These are phyloP conservation scores for Prunus armeniaca DNA, from an alignment of 306 rosid species.

Conservation along the genomic window DNA sequence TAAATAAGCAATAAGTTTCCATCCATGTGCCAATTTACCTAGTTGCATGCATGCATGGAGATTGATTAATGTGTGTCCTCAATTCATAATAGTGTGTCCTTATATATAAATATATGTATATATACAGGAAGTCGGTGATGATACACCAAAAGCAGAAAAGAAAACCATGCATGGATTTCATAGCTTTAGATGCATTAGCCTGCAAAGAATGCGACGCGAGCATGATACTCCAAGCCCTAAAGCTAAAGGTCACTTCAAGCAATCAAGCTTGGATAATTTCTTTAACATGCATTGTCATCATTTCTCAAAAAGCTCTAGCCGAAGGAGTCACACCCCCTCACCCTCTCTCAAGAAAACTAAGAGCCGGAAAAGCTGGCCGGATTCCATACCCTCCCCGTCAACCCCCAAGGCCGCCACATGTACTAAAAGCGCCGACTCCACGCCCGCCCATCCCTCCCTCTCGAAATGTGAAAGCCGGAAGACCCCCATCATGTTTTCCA, in stretches of 20 bases:
- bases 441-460: neutral
- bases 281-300: slow-evolving; percentile 10
- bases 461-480: slow-evolving; percentile 16
- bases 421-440: neutral
- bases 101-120: too few species aligned
- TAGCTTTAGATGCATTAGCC: slow-evolving; percentile 24
- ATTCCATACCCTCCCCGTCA: neutral
- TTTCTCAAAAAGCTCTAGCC: neutral
- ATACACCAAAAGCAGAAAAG: neutral
- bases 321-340: neutral
- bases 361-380: slow-evolving; percentile 10
- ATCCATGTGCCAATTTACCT: neutral
- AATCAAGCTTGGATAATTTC: slow-evolving; percentile 24
- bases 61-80: neutral
- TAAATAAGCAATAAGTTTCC: too few species aligned
- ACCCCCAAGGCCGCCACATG: neutral
- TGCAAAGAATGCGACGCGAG: neutral
- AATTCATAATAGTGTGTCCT: too few species aligned
- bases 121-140: slow-evolving; percentile 1
- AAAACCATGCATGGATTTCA: slow-evolving; percentile 23
- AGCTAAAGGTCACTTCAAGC: slow-evolving; percentile 4
- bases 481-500: slow-evolving; percentile 67
- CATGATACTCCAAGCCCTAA: slow-evolving; percentile 7
- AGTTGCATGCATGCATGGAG: neutral
- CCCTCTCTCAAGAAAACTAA: neutral